Evolutionary conservation across 208 protist species (phyloP), one percentile per base, ranked within the genome.

Genomic region (Crithidia bombi): DNA sequence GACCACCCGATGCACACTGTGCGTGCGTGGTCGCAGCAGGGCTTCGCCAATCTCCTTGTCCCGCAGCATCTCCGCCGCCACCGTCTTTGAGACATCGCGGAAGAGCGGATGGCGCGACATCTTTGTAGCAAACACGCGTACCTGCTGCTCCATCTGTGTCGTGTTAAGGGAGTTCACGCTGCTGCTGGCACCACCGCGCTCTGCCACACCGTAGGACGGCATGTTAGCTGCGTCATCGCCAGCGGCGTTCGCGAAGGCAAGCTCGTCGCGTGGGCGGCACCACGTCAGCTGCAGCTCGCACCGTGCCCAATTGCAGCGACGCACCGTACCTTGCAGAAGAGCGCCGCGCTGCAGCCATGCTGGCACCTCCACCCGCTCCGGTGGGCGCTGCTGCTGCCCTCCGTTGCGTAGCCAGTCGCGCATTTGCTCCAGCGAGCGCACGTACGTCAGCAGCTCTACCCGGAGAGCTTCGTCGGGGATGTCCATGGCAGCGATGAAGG

Each of bases 1-100:
- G 61, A 89, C 75, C 12, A 82, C 83, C 15, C 78, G 78, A 46
- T 82, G 83, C 55, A 78, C 68, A 11, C 57, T 56, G 10, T 69
- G 54, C 14, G 52, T 67, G 26, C 75, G 69, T n/a, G 84, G 85
- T 5, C 91, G 88, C 46, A 96, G 71, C 32, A 96, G 71, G 14
- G 86, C 69, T 74, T 96, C 87, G 15, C 91, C 91, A 57, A 96
- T 91, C 28, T 91, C 78, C 66, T 91, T 92, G 59, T 90, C 85
- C 30, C 79, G 84, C 44, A 96, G 81, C 68, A 87, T 82, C 55
- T 83, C 74, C 19, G 73, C 55, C 28, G 83, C 75, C 5, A 73
- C 69, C 23, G 51, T 78, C 49, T 82, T 84, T 50, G 68, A 78
- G 6, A 87, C 68, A 61, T 89, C 83, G 49, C 88, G 85, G 58